Evolutionary conservation across 1,139 yeast genomes (phyloP).

Genomic region (Protomyces macrosporus): DNA sequence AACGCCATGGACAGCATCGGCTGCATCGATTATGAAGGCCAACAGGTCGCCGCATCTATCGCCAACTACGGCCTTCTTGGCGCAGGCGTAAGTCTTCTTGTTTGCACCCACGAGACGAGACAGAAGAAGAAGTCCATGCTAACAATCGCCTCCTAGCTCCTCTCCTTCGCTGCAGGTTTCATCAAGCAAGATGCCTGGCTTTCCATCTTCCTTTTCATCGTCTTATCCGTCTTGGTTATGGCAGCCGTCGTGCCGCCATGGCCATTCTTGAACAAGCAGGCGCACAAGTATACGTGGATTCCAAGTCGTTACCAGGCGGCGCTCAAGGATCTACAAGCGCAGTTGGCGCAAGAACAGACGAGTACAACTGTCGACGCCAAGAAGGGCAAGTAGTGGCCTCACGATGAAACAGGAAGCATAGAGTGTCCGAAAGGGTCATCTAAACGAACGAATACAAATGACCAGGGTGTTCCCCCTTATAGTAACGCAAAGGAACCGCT

Average conservation of each 20-base stretch:
- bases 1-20: constrained; percentile 17
- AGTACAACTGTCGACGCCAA: neutral
- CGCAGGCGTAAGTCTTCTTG: constrained; percentile 2
- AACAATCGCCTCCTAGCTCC: neutral
- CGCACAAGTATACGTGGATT: neutral
- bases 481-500: too few relatives aligned
- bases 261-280: constrained; percentile 20
- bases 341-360: constrained; percentile 1
- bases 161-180: constrained; percentile 14
- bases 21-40: constrained; percentile 18
- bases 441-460: too few relatives aligned
- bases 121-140: neutral
- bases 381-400: too few relatives aligned
- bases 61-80: constrained; percentile 7
- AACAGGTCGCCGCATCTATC: neutral
- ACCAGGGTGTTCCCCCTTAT: too few relatives aligned
- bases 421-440: too few relatives aligned
- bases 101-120: neutral
- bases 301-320: constrained; percentile 12
- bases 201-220: constrained; percentile 7
- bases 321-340: constrained; percentile 18
- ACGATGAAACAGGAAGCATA: too few relatives aligned
- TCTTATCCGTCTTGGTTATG: neutral
- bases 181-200: constrained; percentile 5
- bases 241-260: constrained; percentile 24